phyloP scores from a whole-genome alignment of 768 basidiomycete species.

The Nidula microcarpa region DNA sequence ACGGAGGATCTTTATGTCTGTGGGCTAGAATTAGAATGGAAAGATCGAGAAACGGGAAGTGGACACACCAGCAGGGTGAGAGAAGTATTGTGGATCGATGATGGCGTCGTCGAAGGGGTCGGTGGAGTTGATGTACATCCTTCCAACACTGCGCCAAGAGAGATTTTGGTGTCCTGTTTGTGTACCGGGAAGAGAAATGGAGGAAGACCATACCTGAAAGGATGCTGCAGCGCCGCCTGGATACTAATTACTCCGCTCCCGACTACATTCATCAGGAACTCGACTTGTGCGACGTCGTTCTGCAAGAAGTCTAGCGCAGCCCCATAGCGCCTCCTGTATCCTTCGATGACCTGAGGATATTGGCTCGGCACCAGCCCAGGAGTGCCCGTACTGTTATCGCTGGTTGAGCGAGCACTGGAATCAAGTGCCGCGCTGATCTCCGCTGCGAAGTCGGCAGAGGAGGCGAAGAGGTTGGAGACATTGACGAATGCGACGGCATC shows the following conservation, averaged over 20 bases:
- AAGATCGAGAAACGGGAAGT: neutral
- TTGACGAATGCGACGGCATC: slow-evolving; percentile 62
- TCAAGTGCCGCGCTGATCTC: neutral
- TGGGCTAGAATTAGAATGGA: neutral
- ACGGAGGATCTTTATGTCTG: slow-evolving; percentile 45
- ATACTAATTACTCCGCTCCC: slow-evolving; percentile 35
- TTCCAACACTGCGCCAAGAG: slow-evolving; percentile 41
- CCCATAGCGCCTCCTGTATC: slow-evolving; percentile 53
- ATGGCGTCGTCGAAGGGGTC: slow-evolving; percentile 56
- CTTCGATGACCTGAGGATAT: slow-evolving; percentile 42
- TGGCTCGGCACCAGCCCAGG: slow-evolving; percentile 33
- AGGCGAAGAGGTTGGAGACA: slow-evolving; percentile 36
- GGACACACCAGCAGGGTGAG: slow-evolving; percentile 44
- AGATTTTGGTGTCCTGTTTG: neutral
- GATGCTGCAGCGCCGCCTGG: slow-evolving; percentile 65
- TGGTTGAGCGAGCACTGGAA: neutral
- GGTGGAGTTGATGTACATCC: slow-evolving; percentile 57
- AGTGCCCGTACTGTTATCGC: neutral
- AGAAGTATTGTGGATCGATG: slow-evolving; percentile 67
- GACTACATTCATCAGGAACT: slow-evolving; percentile 44
- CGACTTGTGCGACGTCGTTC: slow-evolving; percentile 46
- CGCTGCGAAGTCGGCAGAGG: neutral
- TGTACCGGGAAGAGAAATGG: neutral
- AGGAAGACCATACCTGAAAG: slow-evolving; percentile 35
- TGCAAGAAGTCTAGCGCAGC: slow-evolving; percentile 30